Evolutionary conservation across 192 early-diverging fungal genomes (phyloP), one percentile per base, ranked within the genome.

Genomic region (Pilaira anomala): DNA sequence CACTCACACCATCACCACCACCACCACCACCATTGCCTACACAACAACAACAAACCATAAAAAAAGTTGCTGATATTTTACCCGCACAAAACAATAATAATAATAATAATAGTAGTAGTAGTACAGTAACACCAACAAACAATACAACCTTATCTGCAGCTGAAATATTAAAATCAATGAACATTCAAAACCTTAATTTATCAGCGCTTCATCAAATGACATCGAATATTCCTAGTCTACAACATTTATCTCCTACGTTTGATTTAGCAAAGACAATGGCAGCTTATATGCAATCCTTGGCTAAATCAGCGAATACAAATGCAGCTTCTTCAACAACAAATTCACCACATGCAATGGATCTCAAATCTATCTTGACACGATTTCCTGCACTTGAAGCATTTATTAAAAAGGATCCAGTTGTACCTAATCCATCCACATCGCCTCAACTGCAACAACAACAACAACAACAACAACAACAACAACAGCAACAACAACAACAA

Each of bases 121-220:
- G n/a, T 22, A 25, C 21, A 9, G 19, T 25, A 16, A 24, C 19
- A 50, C 25, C 21, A 25, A 21, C 48, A 50, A 48, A 44, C n/a
- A 36, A 26, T 3, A 39, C 40, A 13, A 36, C 56, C 13, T 36
- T 63, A 3, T 63, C 59, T 45, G 52, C 66, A 1, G 66, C 60
- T 1, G 66, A 68, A 30, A 48, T 68, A 24, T 25, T 68, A 2
- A 68, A 68, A 44, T 62, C 68, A 14, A 55, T 63, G 48, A 69
- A 69, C 18, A 69, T 69, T 2, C 62, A 60, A 22, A 69, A 63
- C 22, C 54, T 69, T 22, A 69, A 69, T 24, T 55, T 69, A 12
- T 63, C 62, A 18, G 54, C 68, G 2, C 18, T 69, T 2, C 68
- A 69, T 25, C 60, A 62, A 55, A 67, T 61, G 18, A 60, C 66